Percentiles rank a stretch among this genome's conserved stretches.
Conservation (phyloP, 129 eudicot genomes). For the Logfia minima region DNA sequence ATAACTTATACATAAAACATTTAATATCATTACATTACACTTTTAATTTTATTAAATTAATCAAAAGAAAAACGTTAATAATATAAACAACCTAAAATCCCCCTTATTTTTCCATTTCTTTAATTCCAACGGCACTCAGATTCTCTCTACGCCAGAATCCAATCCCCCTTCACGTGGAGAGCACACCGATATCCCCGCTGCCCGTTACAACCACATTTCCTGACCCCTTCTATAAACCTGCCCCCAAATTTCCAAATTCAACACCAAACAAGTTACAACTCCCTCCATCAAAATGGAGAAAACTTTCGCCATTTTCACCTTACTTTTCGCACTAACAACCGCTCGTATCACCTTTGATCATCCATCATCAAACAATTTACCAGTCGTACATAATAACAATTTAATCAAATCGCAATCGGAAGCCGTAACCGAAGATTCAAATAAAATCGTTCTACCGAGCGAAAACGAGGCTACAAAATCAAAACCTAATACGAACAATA, state of each 20-base stretch:
- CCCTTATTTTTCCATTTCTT: background rate
- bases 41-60: too few relatives aligned
- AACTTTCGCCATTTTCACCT: constrained; percentile 14
- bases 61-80: too few relatives aligned
- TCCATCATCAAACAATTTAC: background rate
- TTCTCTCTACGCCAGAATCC: constrained; percentile 20
- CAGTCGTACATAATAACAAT: background rate
- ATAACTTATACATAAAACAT: too few relatives aligned
- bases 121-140: constrained; percentile 36
- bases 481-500: background rate
- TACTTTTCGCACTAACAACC: constrained; percentile 29
- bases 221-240: constrained; percentile 16
- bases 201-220: constrained; percentile 31
- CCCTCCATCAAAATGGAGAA: constrained; percentile 20
- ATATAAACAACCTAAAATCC: too few relatives aligned
- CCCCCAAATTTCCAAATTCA: constrained; percentile 11
- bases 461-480: background rate
- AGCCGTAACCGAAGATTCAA: constrained; percentile 2
- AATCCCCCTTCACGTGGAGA: constrained; percentile 38
- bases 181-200: constrained; percentile 39
- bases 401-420: constrained; percentile 10
- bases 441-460: constrained; percentile 16
- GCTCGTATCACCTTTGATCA: constrained; percentile 31
- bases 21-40: too few relatives aligned
- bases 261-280: background rate